These are phyloP conservation scores for Auxenochlorella protothecoides DNA, from an alignment of 139 green algal genomes.

Conservation along the genomic window DNA sequence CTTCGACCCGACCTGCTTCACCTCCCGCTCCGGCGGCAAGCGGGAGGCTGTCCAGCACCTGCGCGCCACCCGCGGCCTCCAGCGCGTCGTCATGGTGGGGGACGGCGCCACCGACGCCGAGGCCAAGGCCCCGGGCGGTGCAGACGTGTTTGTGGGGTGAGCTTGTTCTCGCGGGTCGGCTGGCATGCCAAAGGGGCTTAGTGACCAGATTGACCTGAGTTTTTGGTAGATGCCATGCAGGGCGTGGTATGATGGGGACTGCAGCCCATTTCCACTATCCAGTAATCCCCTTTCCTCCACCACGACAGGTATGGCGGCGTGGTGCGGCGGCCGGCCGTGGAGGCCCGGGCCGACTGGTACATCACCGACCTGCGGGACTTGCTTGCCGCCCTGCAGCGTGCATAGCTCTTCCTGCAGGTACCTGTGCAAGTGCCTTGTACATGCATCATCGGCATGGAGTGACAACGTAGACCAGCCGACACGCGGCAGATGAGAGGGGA, in stretches of 20 bases:
- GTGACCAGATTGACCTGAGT: background rate
- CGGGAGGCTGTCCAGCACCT: constrained; percentile 71
- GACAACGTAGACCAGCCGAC: background rate
- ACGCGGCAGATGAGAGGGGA: background rate
- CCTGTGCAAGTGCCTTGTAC: background rate
- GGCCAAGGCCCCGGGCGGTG: constrained; percentile 65
- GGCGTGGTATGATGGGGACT: no score
- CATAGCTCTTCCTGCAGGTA: background rate
- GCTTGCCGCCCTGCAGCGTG: constrained; percentile 25
- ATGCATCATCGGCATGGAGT: no score
- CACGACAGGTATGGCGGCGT: constrained; percentile 78
- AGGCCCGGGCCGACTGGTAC: constrained; percentile 86
- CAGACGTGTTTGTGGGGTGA: constrained; percentile 89
- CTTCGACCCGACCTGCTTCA: constrained; percentile 90
- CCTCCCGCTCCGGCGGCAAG: constrained; percentile 85
- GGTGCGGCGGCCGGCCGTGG: constrained; percentile 64
- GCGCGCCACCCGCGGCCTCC: constrained; percentile 54
- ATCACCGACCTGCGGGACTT: constrained; percentile 50
- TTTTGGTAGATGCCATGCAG: background rate
- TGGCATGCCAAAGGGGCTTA: no score
- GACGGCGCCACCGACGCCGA: constrained; percentile 96
- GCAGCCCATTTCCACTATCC: no score
- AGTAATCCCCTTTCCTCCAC: no score
- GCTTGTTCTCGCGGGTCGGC: background rate
- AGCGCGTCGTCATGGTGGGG: constrained; percentile 82